phyloP scores from a whole-genome alignment of 345 rosid genomes.

The Eucalyptus cloeziana region DNA sequence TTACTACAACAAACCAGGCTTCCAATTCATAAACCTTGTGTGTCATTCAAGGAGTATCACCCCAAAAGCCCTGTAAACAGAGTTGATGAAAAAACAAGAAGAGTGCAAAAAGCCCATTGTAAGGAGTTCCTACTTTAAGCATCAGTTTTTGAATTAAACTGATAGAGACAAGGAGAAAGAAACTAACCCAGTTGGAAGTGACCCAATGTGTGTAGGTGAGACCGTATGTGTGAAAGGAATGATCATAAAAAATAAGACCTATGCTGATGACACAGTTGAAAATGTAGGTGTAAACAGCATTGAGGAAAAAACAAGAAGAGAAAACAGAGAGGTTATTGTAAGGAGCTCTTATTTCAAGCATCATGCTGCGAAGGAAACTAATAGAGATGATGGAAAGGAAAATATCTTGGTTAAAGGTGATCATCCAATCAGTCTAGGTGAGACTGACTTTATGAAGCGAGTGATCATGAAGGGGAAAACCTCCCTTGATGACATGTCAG shows the following conservation, averaged over 20 bases:
- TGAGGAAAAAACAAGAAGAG: slow-evolving; percentile 22
- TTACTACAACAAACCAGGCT: slow-evolving; percentile 4
- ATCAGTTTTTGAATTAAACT: slow-evolving; percentile 24
- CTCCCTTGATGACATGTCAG: background rate
- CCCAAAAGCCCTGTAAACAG: slow-evolving; percentile 2
- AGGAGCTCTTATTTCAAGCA: slow-evolving; percentile 59
- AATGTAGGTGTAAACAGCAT: background rate
- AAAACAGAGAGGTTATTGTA: slow-evolving; percentile 28
- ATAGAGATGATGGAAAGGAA: slow-evolving; percentile 15
- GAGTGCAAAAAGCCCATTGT: slow-evolving; percentile 34
- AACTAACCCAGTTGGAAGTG: slow-evolving; percentile 4
- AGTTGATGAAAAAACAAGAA: slow-evolving; percentile 19
- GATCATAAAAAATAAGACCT: background rate
- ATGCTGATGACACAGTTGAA: background rate
- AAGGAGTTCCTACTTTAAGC: slow-evolving; percentile 62
- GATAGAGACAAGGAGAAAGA: slow-evolving; percentile 15
- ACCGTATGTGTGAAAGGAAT: slow-evolving; percentile 1
- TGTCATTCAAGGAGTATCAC: slow-evolving; percentile 10
- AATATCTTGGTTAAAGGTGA: slow-evolving; percentile 6
- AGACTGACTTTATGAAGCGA: background rate
- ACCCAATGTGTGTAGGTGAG: background rate
- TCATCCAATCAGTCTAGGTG: background rate
- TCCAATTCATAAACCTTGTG: slow-evolving; percentile 10
- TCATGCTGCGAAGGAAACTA: slow-evolving; percentile 24
- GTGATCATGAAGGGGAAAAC: background rate